Evolutionary conservation across 2,329 filamentous ascomycete species (phyloP), one percentile per base, ranked within the genome.

Genomic region (Coniochaeta hoffmannii): DNA sequence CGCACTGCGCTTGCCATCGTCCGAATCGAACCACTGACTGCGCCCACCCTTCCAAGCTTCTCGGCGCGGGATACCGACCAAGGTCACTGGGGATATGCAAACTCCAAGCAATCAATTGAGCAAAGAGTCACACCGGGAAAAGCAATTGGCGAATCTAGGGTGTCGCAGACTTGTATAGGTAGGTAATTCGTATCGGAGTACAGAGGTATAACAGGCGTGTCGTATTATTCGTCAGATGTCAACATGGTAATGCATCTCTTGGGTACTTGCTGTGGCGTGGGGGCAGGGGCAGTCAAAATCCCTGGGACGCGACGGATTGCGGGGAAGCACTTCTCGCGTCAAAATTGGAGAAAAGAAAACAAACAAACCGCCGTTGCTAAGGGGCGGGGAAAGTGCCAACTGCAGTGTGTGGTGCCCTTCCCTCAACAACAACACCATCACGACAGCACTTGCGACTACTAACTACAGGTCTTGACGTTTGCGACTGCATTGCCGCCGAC

Each of bases 1-100:
- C 64, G 62, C 36, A 61, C 49, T 22, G n/a, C 28, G 14, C 28
- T 34, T 11, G 49, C 49, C 49, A 51, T 51, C 12, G 30, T 32
- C 30, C 7, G 30, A 32, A 32, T 32, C 7, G 7, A 32, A 12
- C 7, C 30, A 32, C n/a, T n/a, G n/a, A n/a, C n/a, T n/a, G n/a
- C n/a, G n/a, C n/a, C n/a, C n/a, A n/a, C n/a, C n/a, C n/a, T n/a
- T n/a, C n/a, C n/a, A n/a, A n/a, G n/a, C n/a, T n/a, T n/a, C n/a
- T n/a, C n/a, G n/a, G n/a, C n/a, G n/a, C n/a, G n/a, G n/a, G n/a
- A n/a, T n/a, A n/a, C n/a, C n/a, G n/a, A n/a, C n/a, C n/a, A n/a
- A n/a, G n/a, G n/a, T n/a, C n/a, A n/a, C n/a, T n/a, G n/a, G n/a
- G n/a, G n/a, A n/a, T n/a, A n/a, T n/a, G n/a, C n/a, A n/a, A n/a